A percentile compares a stretch with the other conserved stretches of the same genome.
Conservation (phyloP, 176 grass and related monocot species). For the Zea luxurians region DNA sequence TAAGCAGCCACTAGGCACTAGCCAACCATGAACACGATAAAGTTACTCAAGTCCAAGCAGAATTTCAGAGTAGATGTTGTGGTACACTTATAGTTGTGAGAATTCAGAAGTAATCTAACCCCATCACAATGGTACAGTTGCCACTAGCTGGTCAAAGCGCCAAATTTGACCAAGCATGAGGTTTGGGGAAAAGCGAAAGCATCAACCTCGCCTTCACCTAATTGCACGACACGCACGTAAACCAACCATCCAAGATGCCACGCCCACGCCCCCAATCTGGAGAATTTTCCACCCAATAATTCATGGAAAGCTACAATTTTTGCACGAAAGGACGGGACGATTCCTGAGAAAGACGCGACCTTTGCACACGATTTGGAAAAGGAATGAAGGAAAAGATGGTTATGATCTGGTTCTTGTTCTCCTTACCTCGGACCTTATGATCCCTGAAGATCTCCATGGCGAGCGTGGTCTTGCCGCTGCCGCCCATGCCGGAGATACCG, state of each 20-base stretch:
- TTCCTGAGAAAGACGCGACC: constrained; percentile 3
- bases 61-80: neutral
- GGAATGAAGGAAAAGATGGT: neutral
- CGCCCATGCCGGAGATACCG: constrained; percentile 90
- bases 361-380: neutral
- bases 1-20: constrained; percentile 16
- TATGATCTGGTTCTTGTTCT: constrained; percentile 13
- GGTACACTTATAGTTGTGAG: constrained; percentile 2
- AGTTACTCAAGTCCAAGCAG: neutral
- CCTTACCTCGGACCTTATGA: constrained; percentile 71
- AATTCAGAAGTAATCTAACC: constrained; percentile 26
- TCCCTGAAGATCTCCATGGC: constrained; percentile 88
- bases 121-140: neutral
- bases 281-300: constrained; percentile 10
- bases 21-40: neutral
- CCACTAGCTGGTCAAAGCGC: constrained; percentile 51
- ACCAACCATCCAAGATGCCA: constrained; percentile 37
- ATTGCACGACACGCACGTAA: constrained; percentile 33
- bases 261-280: neutral
- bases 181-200: constrained; percentile 23
- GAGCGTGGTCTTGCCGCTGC: constrained; percentile 98
- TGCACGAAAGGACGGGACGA: neutral
- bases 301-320: constrained; percentile 21
- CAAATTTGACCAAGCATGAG: constrained; percentile 55
- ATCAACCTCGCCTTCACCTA: constrained; percentile 39